A percentile compares a stretch with the other conserved stretches of the same genome.
These are phyloP conservation scores for Zymoseptoria crescenta DNA, from an alignment of 2,329 filamentous ascomycete species.

Conservation along the genomic window DNA sequence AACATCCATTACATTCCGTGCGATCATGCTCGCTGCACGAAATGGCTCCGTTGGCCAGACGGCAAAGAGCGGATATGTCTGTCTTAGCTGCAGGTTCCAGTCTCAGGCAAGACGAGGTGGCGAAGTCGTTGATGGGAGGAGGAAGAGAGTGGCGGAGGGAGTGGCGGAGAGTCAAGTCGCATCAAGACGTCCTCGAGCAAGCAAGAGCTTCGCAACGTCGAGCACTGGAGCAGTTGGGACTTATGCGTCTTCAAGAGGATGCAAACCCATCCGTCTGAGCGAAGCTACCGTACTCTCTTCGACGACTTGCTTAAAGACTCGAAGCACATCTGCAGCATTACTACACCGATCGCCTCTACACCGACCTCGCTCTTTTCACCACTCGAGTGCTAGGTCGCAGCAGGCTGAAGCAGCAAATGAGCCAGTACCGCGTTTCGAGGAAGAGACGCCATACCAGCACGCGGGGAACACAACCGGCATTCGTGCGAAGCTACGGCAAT, in stretches of 20 bases:
- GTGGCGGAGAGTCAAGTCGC: background rate
- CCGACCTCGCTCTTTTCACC: background rate
- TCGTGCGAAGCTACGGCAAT: slow-evolving; percentile 32
- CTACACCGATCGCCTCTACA: background rate
- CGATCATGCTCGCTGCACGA: slow-evolving; percentile 14
- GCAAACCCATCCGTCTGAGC: background rate
- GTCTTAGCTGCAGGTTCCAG: slow-evolving; percentile 17
- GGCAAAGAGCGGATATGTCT: slow-evolving; percentile 16
- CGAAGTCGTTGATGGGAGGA: background rate
- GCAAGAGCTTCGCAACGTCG: background rate
- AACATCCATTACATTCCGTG: background rate
- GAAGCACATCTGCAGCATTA: background rate
- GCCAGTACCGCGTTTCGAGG: background rate
- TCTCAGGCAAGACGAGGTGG: slow-evolving; percentile 5
- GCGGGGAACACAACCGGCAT: slow-evolving; percentile 19
- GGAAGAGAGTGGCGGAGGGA: background rate
- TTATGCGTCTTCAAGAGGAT: background rate
- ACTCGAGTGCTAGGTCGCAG: background rate
- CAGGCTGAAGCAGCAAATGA: background rate
- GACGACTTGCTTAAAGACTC: background rate
- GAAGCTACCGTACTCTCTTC: background rate
- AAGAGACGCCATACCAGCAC: background rate
- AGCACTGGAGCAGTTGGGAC: background rate
- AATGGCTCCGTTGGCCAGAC: slow-evolving; percentile 7
- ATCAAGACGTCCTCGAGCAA: background rate